These are phyloP conservation scores for Stevia rebaudiana DNA, from an alignment of 140 eudicot genomes.

Conservation along the genomic window DNA sequence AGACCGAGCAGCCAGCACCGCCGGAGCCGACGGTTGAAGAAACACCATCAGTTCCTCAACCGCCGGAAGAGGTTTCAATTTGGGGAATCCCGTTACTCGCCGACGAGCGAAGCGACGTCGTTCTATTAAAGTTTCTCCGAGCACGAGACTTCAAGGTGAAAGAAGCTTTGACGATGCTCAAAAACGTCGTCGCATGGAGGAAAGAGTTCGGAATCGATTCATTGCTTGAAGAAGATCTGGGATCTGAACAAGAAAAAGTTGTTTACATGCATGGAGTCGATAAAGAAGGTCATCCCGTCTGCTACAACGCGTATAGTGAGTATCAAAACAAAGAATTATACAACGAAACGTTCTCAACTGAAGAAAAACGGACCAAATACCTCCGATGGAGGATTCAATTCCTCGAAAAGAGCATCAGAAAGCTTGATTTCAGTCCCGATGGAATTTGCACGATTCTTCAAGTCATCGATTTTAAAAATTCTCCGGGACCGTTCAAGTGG, in stretches of 20 bases:
- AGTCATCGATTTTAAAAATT: conserved; percentile 64
- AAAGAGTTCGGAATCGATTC: conserved; percentile 64
- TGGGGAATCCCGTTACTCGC: conserved; percentile 84
- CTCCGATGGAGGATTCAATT: conserved; percentile 74
- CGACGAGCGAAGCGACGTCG: conserved; percentile 54
- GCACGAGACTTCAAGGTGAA: conserved; percentile 79
- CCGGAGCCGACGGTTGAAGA: conserved; percentile 1
- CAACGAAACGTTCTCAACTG: conserved; percentile 52
- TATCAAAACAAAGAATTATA: conserved; percentile 67
- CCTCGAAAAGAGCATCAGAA: conserved; percentile 74
- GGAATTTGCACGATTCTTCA: conserved; percentile 69
- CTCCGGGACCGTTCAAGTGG: conserved; percentile 68
- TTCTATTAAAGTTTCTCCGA: conserved; percentile 65
- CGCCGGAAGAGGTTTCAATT: conserved; percentile 46
- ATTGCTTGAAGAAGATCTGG: conserved; percentile 52
- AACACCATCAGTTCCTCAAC: too few species aligned
- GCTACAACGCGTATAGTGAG: conserved; percentile 75
- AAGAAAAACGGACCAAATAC: conserved; percentile 63
- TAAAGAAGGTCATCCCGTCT: conserved; percentile 86
- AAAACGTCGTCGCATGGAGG: conserved; percentile 71
- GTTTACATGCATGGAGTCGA: conserved; percentile 73
- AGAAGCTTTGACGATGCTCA: conserved; percentile 72
- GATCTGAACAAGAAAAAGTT: conserved; percentile 55
- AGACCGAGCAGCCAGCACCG: neutral
- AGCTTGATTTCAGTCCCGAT: conserved; percentile 76